Percentiles rank a stretch among this genome's conserved stretches.
Evolutionary conservation across 2,329 filamentous ascomycete genomes (phyloP).

Genomic region (Diaporthe australafricana): DNA sequence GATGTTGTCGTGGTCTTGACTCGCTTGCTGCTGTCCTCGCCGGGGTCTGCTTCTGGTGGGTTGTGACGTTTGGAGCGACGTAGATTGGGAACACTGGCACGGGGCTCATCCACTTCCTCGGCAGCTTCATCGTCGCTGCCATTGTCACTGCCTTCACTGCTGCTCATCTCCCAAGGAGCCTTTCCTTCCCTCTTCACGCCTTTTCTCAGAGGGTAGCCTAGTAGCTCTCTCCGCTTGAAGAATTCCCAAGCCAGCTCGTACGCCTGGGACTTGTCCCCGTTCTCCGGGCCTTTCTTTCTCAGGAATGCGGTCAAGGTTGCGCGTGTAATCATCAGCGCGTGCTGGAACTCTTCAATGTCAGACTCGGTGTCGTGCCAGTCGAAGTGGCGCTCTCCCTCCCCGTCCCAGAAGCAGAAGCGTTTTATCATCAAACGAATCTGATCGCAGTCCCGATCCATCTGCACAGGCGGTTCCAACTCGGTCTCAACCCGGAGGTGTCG

Average conservation of each 20-base stretch:
- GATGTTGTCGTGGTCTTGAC: not conserved
- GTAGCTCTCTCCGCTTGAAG: slow-evolving; percentile 8
- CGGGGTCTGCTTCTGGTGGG: not conserved
- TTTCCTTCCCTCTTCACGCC: not conserved
- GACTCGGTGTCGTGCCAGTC: not conserved
- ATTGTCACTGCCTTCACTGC: not conserved
- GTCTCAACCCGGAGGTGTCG: not conserved
- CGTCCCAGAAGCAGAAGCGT: not conserved
- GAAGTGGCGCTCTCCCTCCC: not conserved
- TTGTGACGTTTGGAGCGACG: not conserved
- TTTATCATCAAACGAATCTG: slow-evolving; percentile 19
- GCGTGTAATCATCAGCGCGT: not conserved
- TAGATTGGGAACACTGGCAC: not conserved
- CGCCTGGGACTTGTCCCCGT: not conserved
- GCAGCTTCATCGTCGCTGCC: not conserved
- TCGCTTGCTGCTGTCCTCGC: not conserved
- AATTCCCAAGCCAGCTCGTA: slow-evolving; percentile 30
- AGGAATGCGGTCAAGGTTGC: not conserved
- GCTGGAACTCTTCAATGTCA: not conserved
- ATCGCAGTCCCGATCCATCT: slow-evolving; percentile 20
- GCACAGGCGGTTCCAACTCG: not conserved
- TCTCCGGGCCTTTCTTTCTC: slow-evolving; percentile 1
- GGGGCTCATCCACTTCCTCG: not conserved
- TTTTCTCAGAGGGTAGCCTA: not conserved
- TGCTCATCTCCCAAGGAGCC: not conserved